Percentiles rank a stretch among this genome's conserved stretches.
Evolutionary conservation across 164 flowering plant genomes (phyloP).

Genomic region (Dillenia turbinata): DNA sequence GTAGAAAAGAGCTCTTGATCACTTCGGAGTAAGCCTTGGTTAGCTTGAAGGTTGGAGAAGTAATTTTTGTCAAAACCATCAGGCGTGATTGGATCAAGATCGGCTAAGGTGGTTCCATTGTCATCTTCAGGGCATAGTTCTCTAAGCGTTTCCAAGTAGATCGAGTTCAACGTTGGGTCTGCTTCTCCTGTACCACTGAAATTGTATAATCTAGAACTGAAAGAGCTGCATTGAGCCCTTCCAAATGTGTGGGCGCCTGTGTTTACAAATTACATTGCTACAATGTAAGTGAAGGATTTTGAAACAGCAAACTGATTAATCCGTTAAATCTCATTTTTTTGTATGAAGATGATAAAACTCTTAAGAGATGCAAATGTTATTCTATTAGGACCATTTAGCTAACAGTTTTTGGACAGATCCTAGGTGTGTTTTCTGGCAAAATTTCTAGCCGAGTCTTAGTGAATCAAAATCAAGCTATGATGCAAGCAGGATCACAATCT

Average conservation of each 20-base stretch:
- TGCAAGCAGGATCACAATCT: no score
- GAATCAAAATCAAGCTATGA: no score
- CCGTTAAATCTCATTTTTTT: no score
- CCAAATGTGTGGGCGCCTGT: slow-evolving; percentile 51
- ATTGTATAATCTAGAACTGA: slow-evolving; percentile 28
- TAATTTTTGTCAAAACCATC: slow-evolving; percentile 40
- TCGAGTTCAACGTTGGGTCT: slow-evolving; percentile 31
- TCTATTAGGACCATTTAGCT: no score
- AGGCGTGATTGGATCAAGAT: slow-evolving; percentile 35
- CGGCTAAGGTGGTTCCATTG: neutral
- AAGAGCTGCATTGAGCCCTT: slow-evolving; percentile 23
- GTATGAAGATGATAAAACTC: no score
- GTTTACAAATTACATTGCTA: neutral
- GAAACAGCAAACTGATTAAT: no score
- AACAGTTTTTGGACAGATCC: no score
- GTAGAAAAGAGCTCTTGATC: slow-evolving; percentile 44
- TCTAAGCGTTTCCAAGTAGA: slow-evolving; percentile 25
- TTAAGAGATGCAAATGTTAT: no score
- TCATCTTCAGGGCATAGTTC: slow-evolving; percentile 35
- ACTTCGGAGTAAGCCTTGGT: slow-evolving; percentile 33
- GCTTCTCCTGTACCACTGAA: slow-evolving; percentile 24
- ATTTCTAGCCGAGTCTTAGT: no score
- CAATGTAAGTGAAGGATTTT: no score
- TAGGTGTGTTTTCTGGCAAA: no score
- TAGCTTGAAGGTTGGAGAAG: slow-evolving; percentile 33